These are phyloP conservation scores for Stachybotrys echinatus DNA, from an alignment of 2,329 filamentous ascomycete species.

Conservation along the genomic window DNA sequence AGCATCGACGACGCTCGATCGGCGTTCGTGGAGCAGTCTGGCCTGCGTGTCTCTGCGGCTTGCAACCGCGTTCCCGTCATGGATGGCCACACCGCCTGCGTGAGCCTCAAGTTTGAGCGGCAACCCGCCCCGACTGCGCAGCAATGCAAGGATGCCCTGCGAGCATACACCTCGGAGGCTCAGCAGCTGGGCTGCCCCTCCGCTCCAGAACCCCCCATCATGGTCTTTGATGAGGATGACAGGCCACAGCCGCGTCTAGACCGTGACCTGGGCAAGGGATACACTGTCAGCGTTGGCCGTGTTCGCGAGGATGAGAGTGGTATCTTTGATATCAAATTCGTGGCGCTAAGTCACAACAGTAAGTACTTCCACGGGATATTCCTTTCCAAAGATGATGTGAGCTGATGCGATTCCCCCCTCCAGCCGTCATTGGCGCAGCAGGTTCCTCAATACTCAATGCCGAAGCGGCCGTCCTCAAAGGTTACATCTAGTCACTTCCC, in stretches of 20 bases:
- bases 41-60: slow-evolving; percentile 73
- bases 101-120: slow-evolving; percentile 76
- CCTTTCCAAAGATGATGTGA: background rate
- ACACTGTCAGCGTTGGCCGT: slow-evolving; percentile 85
- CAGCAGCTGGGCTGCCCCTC: slow-evolving; percentile 81
- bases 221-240: slow-evolving; percentile 85
- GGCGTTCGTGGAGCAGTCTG: slow-evolving; percentile 69
- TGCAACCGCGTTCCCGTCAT: slow-evolving; percentile 95
- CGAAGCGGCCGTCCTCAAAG: slow-evolving; percentile 86
- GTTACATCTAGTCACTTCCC: slow-evolving; percentile 67
- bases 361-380: slow-evolving; percentile 20
- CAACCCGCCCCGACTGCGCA: slow-evolving; percentile 69
- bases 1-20: slow-evolving; percentile 64
- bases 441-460: slow-evolving; percentile 93
- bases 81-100: slow-evolving; percentile 93
- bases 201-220: slow-evolving; percentile 75
- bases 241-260: slow-evolving; percentile 89
- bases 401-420: background rate
- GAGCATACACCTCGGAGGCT: slow-evolving; percentile 76
- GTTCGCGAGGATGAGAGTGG: slow-evolving; percentile 81
- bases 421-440: slow-evolving; percentile 89
- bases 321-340: slow-evolving; percentile 93
- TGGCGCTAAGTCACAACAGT: slow-evolving; percentile 80
- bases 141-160: slow-evolving; percentile 72
- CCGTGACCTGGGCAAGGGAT: slow-evolving; percentile 77